These are phyloP conservation scores for Kwoniella dejecticola DNA, from an alignment of 768 basidiomycete species.

Conservation along the genomic window DNA sequence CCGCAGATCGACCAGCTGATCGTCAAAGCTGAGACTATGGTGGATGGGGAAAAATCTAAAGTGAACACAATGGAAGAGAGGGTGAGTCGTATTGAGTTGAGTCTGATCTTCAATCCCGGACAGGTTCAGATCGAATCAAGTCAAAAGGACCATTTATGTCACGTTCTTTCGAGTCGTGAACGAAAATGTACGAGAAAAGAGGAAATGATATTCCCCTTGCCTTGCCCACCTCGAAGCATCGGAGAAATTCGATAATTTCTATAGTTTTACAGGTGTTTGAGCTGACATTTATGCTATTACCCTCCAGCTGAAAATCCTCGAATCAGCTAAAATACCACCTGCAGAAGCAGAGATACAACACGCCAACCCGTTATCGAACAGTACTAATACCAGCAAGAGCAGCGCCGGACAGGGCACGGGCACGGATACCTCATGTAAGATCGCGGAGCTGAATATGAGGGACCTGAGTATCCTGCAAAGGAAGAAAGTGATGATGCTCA, in stretches of 20 bases:
- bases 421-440: constrained; percentile 19
- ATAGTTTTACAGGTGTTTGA: too few relatives aligned
- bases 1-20: constrained; percentile 54
- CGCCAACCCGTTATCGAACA: too few relatives aligned
- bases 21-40: constrained; percentile 33
- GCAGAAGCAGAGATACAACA: not conserved
- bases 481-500: constrained; percentile 48
- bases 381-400: not conserved
- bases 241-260: too few relatives aligned
- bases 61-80: constrained; percentile 45
- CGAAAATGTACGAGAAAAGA: too few relatives aligned
- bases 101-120: not conserved
- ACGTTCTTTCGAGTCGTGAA: too few relatives aligned
- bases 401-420: not conserved
- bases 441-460: constrained; percentile 36
- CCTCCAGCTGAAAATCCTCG: constrained; percentile 36
- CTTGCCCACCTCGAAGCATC: too few relatives aligned
- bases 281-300: too few relatives aligned
- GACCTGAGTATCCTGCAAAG: constrained; percentile 41
- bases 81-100: constrained; percentile 23
- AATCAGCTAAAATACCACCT: constrained; percentile 33
- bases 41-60: constrained; percentile 30
- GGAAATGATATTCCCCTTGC: too few relatives aligned
- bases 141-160: too few relatives aligned
- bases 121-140: too few relatives aligned